Evolutionary conservation across 225 moss, liverwort and hornwort genomes (phyloP), one percentile per base, ranked within the genome.

Genomic region (Pleurozium schreberi): DNA sequence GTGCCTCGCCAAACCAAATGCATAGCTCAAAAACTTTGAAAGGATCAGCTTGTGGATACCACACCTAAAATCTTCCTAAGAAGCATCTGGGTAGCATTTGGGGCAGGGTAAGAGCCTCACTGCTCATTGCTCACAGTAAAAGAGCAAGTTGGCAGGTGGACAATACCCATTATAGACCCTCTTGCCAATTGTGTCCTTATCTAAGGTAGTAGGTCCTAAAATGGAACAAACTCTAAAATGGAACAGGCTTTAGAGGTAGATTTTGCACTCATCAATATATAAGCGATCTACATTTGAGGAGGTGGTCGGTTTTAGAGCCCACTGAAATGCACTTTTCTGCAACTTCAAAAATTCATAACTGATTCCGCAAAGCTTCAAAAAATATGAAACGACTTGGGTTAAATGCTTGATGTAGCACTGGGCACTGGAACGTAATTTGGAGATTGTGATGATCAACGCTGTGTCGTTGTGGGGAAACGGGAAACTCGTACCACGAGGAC

Each of bases 371-470:
- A n/a, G n/a, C n/a, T n/a, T n/a, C n/a, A n/a, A n/a, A n/a, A n/a
- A n/a, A n/a, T n/a, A n/a, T n/a, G n/a, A n/a, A n/a, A n/a, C n/a
- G n/a, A n/a, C n/a, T n/a, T n/a, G n/a, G n/a, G n/a, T n/a, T 85
- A 40, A 81, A 67, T 84, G 63, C 50, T 62, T 38, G 73, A 57
- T 90, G 90, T 86, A 99, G 98, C 97, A 99, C 75, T 93, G 93
- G 95, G 88, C 94, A 45, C 64, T 99, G 92, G 93, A 95, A 80
- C 95, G 95, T 84, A 94, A 97, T 86, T 82, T 99, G 90, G 98
- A 99, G 92, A 94, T 99, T 82, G 98, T 97, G 89, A 97, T 99
- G 98, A 95, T 99, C 91, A 99, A 97, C 88, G 91, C 92, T 33
- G 88, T 99, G 80, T 94, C 95, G 10, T 82, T 94, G 63, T 99